Percentiles rank a stretch among this genome's conserved stretches.
phyloP scores from a whole-genome alignment of 116 monocot genomes.

The Posidonia oceanica region DNA sequence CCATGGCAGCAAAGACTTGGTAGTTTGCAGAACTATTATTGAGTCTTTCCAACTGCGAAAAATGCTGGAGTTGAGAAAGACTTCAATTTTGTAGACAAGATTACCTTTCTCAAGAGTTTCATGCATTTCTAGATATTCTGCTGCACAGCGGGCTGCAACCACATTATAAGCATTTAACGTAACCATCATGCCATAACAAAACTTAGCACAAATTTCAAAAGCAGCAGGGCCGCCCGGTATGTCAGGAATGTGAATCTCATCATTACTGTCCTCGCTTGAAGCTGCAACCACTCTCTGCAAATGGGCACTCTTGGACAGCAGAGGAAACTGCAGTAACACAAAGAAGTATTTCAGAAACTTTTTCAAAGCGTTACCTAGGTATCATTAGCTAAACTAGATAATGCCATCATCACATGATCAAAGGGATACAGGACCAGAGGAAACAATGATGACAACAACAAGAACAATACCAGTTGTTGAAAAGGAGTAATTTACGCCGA shows the following conservation, averaged over 20 bases:
- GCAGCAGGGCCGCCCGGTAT: conserved; percentile 77
- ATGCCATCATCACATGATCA: too few relatives aligned
- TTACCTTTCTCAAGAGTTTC: conserved; percentile 80
- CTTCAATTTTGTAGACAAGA: conserved; percentile 81
- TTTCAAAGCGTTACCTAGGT: too few relatives aligned
- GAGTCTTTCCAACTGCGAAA: conserved; percentile 95
- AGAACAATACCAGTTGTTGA: too few relatives aligned
- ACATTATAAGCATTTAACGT: conserved; percentile 93
- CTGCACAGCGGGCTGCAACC: conserved; percentile 61
- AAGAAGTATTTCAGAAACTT: not conserved
- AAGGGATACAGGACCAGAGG: too few relatives aligned
- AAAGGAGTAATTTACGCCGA: too few relatives aligned
- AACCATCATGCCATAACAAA: conserved; percentile 85
- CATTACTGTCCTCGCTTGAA: conserved; percentile 21
- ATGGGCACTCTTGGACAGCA: conserved; percentile 63
- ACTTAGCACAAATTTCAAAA: conserved; percentile 92
- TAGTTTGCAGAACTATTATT: conserved; percentile 72
- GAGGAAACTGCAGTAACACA: conserved; percentile 54
- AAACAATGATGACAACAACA: too few relatives aligned
- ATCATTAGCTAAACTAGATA: too few relatives aligned
- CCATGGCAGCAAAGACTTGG: conserved; percentile 52
- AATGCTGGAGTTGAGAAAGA: conserved; percentile 66
- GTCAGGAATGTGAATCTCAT: conserved; percentile 61
- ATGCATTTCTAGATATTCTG: conserved; percentile 82
- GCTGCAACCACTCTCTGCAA: conserved; percentile 55